Percentiles rank a stretch among this genome's conserved stretches.
Evolutionary conservation across 441 rosid genomes (phyloP).

Genomic region (Eutrema salsugineum): DNA sequence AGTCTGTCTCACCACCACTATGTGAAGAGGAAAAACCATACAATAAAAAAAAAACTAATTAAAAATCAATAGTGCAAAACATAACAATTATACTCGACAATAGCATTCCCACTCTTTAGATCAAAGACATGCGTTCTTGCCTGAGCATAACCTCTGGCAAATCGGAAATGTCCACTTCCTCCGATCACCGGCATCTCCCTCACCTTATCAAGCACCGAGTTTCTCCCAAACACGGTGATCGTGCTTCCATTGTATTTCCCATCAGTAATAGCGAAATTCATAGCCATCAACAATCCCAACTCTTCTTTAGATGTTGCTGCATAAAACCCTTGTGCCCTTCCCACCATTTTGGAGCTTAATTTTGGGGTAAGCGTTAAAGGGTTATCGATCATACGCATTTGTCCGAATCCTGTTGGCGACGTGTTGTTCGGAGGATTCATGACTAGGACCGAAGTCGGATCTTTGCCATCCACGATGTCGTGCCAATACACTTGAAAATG

Average conservation of each 20-base stretch:
- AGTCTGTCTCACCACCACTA: not conserved
- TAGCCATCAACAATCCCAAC: constrained; percentile 45
- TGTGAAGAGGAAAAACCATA: not conserved
- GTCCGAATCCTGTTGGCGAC: constrained; percentile 23
- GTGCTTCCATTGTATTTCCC: constrained; percentile 62
- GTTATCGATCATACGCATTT: constrained; percentile 49
- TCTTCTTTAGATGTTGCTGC: constrained; percentile 38
- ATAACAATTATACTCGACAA: constrained; percentile 39
- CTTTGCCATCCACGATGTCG: constrained; percentile 16
- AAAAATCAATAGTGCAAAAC: constrained; percentile 39
- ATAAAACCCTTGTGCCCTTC: constrained; percentile 60
- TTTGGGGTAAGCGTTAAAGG: constrained; percentile 47
- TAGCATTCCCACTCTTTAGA: constrained; percentile 29
- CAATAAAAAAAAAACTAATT: not conserved
- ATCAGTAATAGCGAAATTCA: constrained; percentile 51
- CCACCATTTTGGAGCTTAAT: constrained; percentile 46
- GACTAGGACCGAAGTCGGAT: constrained; percentile 4
- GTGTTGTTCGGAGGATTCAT: not conserved
- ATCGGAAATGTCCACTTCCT: constrained; percentile 53
- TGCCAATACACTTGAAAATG: constrained; percentile 30
- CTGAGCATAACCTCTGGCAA: constrained; percentile 47
- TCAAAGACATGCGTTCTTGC: constrained; percentile 33
- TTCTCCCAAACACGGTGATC: constrained; percentile 54
- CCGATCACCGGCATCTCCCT: constrained; percentile 56
- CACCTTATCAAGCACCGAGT: constrained; percentile 27